A percentile compares a stretch with the other conserved stretches of the same genome.
Conservation (phyloP, 192 early-diverging fungal species). For the Obelidium mucronatum region DNA sequence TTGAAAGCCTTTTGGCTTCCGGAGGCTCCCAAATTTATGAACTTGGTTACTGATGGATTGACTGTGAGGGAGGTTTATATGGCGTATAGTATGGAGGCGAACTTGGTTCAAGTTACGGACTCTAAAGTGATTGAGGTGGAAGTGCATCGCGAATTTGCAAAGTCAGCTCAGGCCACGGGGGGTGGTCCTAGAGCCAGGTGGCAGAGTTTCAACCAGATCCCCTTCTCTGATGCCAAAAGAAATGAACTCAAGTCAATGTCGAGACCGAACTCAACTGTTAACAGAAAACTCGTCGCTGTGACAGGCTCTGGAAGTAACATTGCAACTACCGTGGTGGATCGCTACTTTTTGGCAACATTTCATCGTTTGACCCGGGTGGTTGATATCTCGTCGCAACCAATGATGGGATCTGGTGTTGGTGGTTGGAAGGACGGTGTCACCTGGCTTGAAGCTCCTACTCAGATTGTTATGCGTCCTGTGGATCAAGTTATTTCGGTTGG, state of each 20-base stretch:
- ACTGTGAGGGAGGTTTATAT: constrained; percentile 61
- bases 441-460: constrained; percentile 56
- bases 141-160: constrained; percentile 59
- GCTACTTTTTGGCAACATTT: constrained; percentile 64
- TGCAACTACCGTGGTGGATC: constrained; percentile 33
- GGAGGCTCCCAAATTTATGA: constrained; percentile 64
- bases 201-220: constrained; percentile 67
- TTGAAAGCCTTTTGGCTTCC: constrained; percentile 73
- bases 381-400: constrained; percentile 54
- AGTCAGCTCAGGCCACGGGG: constrained; percentile 16
- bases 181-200: constrained; percentile 46
- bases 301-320: constrained; percentile 33
- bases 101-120: constrained; percentile 60
- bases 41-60: constrained; percentile 64
- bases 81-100: constrained; percentile 61
- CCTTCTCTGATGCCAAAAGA: constrained; percentile 58
- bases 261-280: constrained; percentile 52
- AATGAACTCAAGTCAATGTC: constrained; percentile 45
- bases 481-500: constrained; percentile 57
- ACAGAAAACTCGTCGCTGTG: constrained; percentile 64
- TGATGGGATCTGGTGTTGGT: constrained; percentile 63
- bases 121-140: constrained; percentile 60
- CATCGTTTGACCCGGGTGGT: constrained; percentile 58
- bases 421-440: constrained; percentile 63
- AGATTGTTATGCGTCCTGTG: constrained; percentile 54